Percentiles rank a stretch among this genome's conserved stretches.
Evolutionary conservation across 257 asterid genomes (phyloP).

Genomic region (Solanum appendiculatum): DNA sequence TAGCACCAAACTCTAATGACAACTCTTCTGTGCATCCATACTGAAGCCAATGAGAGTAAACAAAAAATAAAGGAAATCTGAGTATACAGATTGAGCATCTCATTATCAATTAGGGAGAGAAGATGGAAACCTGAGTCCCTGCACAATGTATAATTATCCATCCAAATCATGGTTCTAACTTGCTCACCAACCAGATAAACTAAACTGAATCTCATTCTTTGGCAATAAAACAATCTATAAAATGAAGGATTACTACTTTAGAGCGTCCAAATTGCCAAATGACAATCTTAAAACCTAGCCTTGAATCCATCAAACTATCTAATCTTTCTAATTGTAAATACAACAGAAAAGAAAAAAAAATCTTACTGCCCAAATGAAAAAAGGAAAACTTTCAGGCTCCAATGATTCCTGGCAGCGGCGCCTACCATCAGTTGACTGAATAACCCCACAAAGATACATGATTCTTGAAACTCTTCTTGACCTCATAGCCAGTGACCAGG

Average conservation of each 20-base stretch:
- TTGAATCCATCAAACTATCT: constrained; percentile 16
- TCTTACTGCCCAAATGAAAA: constrained; percentile 21
- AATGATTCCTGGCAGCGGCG: constrained; percentile 21
- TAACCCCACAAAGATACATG: neutral
- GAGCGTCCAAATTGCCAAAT: neutral
- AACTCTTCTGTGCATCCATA: neutral
- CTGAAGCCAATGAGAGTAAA: neutral
- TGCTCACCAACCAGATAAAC: neutral
- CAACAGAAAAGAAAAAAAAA: constrained; percentile 1
- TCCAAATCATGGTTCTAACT: neutral
- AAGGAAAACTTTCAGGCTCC: constrained; percentile 17
- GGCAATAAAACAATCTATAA: neutral
- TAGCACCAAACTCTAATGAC: neutral
- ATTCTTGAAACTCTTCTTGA: constrained; percentile 1
- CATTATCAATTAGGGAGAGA: neutral
- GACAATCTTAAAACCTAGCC: constrained; percentile 1
- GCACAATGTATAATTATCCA: neutral
- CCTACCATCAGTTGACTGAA: constrained; percentile 15
- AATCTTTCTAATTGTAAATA: constrained; percentile 15
- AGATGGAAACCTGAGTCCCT: neutral
- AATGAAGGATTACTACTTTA: neutral
- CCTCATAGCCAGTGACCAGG: neutral
- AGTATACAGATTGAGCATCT: neutral
- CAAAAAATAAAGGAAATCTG: neutral
- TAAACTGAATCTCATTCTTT: neutral